A percentile compares a stretch with the other conserved stretches of the same genome.
phyloP scores from a whole-genome alignment of 2,329 filamentous ascomycete genomes.

The Parafenestella ontariensis region DNA sequence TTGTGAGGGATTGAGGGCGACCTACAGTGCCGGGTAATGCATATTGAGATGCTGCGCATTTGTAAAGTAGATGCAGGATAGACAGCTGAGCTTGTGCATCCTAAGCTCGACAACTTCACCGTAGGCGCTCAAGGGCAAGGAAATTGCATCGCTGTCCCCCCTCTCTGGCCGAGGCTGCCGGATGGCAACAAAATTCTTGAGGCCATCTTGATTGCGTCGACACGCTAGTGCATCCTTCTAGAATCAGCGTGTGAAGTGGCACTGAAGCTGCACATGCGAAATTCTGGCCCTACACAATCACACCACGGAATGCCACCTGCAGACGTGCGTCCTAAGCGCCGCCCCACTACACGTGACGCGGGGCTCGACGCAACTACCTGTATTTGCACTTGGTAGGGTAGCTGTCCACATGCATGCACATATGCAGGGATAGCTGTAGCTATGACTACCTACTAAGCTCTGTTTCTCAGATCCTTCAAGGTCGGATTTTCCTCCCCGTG shows the following conservation, averaged over 20 bases:
- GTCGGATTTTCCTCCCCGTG: neutral
- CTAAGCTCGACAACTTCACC: too few relatives aligned
- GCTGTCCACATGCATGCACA: neutral
- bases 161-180: too few relatives aligned
- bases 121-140: too few relatives aligned
- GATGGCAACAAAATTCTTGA: too few relatives aligned
- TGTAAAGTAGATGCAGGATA: neutral
- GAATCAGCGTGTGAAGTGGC: neutral
- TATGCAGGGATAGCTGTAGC: neutral
- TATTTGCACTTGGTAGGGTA: neutral
- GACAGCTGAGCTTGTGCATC: too few relatives aligned
- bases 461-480: neutral
- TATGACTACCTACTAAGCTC: neutral
- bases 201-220: too few relatives aligned
- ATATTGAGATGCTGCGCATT: neutral
- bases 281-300: neutral
- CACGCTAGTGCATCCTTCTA: neutral
- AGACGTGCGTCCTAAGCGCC: neutral
- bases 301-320: neutral
- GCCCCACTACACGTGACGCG: neutral
- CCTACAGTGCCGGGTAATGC: neutral
- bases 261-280: neutral
- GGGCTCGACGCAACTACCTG: neutral
- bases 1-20: slow-evolving; percentile 1
- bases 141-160: too few relatives aligned